These are phyloP conservation scores for California macrophylla DNA, from an alignment of 441 rosid species.

Conservation along the genomic window DNA sequence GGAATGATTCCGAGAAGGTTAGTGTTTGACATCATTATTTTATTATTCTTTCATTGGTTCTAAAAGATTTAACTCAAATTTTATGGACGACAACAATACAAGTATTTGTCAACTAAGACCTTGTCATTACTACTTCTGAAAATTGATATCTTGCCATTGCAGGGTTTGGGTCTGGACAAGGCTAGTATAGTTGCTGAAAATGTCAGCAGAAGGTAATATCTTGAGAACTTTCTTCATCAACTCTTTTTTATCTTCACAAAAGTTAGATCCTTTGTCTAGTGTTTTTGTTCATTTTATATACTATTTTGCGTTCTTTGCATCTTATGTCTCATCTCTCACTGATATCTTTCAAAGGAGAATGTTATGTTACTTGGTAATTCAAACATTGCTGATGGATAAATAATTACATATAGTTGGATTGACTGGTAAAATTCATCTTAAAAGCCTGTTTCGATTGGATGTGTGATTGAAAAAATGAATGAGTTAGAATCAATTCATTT, in stretches of 20 bases:
- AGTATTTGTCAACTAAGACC: not conserved
- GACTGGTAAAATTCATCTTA: not conserved
- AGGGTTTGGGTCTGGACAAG: constrained; percentile 32
- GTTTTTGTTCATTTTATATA: not conserved
- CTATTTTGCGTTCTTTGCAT: not conserved
- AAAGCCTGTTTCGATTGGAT: not conserved
- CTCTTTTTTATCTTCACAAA: not conserved
- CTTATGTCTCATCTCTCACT: not conserved
- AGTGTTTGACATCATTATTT: constrained; percentile 3
- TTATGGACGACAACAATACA: not conserved
- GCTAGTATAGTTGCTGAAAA: constrained; percentile 26
- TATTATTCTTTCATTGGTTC: not conserved
- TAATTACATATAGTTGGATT: not conserved
- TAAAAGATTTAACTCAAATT: not conserved
- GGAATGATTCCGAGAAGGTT: constrained; percentile 45
- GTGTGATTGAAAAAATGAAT: not conserved
- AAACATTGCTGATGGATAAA: not conserved
- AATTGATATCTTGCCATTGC: constrained; percentile 23
- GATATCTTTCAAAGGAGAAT: not conserved
- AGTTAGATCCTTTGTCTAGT: not conserved
- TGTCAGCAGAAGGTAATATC: constrained; percentile 42
- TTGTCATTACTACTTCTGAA: not conserved
- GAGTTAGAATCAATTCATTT: not conserved
- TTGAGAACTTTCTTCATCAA: not conserved
- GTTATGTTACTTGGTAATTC: not conserved